Evolutionary conservation across 1,284 basidiomycete species (phyloP), one percentile per base, ranked within the genome.

Genomic region (Somion occarium): DNA sequence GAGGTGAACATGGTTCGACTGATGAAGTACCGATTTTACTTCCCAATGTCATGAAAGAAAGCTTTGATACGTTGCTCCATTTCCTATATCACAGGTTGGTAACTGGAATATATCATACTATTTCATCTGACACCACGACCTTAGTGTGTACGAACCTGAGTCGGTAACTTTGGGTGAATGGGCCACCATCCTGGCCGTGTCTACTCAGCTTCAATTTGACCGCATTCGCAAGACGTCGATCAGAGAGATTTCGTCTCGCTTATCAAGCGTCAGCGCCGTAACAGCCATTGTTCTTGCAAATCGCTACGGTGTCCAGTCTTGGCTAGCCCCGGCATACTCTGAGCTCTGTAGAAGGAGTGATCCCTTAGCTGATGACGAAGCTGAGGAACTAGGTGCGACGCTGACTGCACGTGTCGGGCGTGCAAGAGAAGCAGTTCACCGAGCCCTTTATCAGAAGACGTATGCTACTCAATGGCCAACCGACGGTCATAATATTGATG

Each of bases 271-370:
- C 5, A 61, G 66, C 26, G 63, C 72, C 2, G 56, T 72, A 45
- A 65, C 70, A 25, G 63, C 63, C 19, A 61, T 75, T 22, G 59
- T 63, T 7, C 65, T 75, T 30, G 72, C 72, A n/a, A 61, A 59
- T 38, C 66, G 67, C 47, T 66, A 69, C 56, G 61, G 68, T 42
- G 57, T 76, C 22, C 60, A 59, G 12, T 49, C 59, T 2, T 75
- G 74, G 74, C 64, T 72, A 11, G 58, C 59, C 1, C 64, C 67
- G 0, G 71, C 73, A 3, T 73, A 73, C 57, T 61, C 64, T 1
- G 65, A 65, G 18, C 55, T 75, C 13, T 71, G 71, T 52, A 57
- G 64, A 48, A 63, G 74, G 3, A 52, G 53, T 0, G 53, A 61
- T 4, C 62, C 71, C 2, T 56, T 75, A 5, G 62, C 58, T 5